Evolutionary conservation across 441 rosid genomes (phyloP), one percentile per base, ranked within the genome.

Genomic region (Manihot esculenta): DNA sequence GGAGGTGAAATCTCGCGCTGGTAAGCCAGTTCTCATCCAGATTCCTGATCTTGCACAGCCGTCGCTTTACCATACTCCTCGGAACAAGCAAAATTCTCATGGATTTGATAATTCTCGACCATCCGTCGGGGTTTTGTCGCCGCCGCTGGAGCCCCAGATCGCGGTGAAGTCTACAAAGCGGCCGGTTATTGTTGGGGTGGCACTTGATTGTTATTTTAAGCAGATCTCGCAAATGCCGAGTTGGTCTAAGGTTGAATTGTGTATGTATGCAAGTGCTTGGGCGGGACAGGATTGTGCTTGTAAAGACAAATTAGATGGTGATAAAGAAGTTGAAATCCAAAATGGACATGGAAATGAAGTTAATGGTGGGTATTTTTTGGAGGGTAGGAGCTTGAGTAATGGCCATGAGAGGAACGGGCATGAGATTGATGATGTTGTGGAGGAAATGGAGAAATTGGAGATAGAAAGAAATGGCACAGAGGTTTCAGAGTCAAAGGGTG

Each of bases 111-210:
- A 72, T 69, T 78, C 86, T 65, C 76, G 78, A 41, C 82, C 84
- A 7, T 62, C 85, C 0, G 83, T 84, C 7, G 95, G 97, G 48
- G 76, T 94, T 35, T 67, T 94, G 74, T 85, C 87, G 6, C 85
- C 90, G 10, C 91, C 95, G 35, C 84, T 94, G 7, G 97, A 94
- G 82, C 95, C 95, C 2, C 97, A 92, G 83, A 27, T 86, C 18
- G 95, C 93, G 0, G 92, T 94, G 3, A 94, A 94, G 88, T 92
- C 98, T 44, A 92, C 97, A 2, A 91, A 94, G 68, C 83, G 97
- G 17, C 90, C 92, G 0, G 63, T 80, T 48, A 92, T 94, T 61
- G 84, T 94, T 10, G 97, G 96, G 2, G 84, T 89, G 0, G 82
- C 89, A 0, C 73, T 91, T 33, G 92, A 90, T 64, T 86, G 88